Evolutionary conservation across 192 early-diverging fungal genomes (phyloP).

Genomic region (Linnemannia exigua): DNA sequence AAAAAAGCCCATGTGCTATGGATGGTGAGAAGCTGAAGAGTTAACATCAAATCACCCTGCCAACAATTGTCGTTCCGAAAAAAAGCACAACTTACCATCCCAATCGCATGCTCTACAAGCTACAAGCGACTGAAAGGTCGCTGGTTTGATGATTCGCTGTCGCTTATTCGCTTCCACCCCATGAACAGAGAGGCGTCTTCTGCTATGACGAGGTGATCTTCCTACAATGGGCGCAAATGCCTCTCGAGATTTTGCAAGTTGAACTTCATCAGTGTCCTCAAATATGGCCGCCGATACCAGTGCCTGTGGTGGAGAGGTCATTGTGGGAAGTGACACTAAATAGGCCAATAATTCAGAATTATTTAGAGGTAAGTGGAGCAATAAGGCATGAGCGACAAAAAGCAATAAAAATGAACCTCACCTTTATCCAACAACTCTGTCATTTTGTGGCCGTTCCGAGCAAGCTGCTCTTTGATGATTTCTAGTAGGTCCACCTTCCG

Average conservation of each 20-base stretch:
- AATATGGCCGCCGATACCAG: slow-evolving; percentile 1
- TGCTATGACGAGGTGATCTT: slow-evolving; percentile 2
- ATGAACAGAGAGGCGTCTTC: not conserved
- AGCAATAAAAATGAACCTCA: not conserved
- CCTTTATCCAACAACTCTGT: slow-evolving; percentile 5
- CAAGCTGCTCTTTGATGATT: slow-evolving; percentile 22
- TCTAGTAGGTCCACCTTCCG: slow-evolving; percentile 21
- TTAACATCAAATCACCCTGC: slow-evolving; percentile 5
- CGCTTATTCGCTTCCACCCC: slow-evolving; percentile 6
- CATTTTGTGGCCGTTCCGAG: slow-evolving; percentile 7
- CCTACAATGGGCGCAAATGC: not conserved
- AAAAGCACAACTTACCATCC: not conserved
- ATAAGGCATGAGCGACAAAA: not conserved
- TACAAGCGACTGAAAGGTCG: slow-evolving; percentile 7
- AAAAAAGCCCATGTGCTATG: slow-evolving; percentile 9
- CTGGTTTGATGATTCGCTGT: not conserved
- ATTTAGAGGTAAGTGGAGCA: not conserved
- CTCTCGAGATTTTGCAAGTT: not conserved
- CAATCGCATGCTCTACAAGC: slow-evolving; percentile 7
- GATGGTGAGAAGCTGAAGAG: too few species aligned
- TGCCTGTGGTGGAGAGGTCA: slow-evolving; percentile 11
- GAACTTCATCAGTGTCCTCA: slow-evolving; percentile 5
- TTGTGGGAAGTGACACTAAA: slow-evolving; percentile 8
- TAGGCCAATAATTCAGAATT: not conserved
- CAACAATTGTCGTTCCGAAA: slow-evolving; percentile 3